Base-by-base conservation (phyloP, 1,139 yeast species). In the Candida mesenterica region DNA sequence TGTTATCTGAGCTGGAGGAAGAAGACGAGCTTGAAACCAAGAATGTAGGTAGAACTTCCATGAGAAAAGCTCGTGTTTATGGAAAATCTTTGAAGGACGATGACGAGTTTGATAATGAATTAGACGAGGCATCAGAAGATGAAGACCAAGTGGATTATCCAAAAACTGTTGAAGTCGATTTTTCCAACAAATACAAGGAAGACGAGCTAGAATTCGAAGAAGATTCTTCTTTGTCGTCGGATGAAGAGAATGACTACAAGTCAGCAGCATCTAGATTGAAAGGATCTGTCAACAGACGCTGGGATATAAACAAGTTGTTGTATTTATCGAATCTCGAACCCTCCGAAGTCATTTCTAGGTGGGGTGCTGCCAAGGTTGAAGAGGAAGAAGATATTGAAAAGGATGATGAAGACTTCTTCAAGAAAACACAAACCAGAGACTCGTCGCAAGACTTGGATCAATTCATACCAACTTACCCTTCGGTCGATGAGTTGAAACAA, bases 281-380 rank as follows among this genome's bases (percentile, higher is more conserved):
- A 52, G 52, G 61, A 24, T 47, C 65, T 19, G 67, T 68, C 2
- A 50, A 64, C 59, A 58, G 77, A 68, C 63, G 68, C 42, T 86
- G 95, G 90, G 86, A 92, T 56, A 77, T 92, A 42, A 81, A 84
- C 50, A 87, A 85, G 53, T 65, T 92, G 38, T 65, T 92, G 8
- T 92, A 92, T 56, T 71, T 84, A 77, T 78, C 81, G 37, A 84
- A 85, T 46, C 66, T 88, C 28, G 76, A 80, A 6, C 92, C 97
- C 1, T 66, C 65, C 0, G 95, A 86, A 37, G 96, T 78, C 18
- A 65, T 90, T 32, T 68, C 65, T 32, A 76, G 92, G 57, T 90
- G 97, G 96, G 79, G 59, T 46, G 65, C 72, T 22, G 45, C 48
- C 10, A 79, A 75, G 42, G 77, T 69, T 22, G 68, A 59, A 6